Evolutionary conservation across 768 basidiomycete species (phyloP), one percentile per base, ranked within the genome.

Genomic region (Lactarius quietus): DNA sequence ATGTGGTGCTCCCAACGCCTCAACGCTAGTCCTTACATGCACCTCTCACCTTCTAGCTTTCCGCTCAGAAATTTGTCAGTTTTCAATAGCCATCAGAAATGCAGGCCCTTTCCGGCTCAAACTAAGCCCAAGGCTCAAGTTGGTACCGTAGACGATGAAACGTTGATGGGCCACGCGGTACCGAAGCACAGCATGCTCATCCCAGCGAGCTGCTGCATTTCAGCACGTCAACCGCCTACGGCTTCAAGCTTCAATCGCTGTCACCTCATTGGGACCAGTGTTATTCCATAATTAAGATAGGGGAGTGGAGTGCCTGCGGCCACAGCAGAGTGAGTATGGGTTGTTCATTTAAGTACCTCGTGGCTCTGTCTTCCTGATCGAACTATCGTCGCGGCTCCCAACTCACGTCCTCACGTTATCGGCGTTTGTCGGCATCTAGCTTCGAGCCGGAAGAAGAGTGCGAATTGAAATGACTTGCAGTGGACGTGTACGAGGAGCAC

Each of bases 161-260:
- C 29, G 58, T 52, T 18, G 20, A n/a, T 39, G 5, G 20, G 26
- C 41, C 29, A 54, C 63, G 63, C 54, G 63, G 63, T 33, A 59
- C 52, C 20, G n/a, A 26, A 55, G 3, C 52, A 36, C 58, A 59
- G 59, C 9, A 31, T n/a, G 52, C 53, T 51, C 31, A 39, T 56
- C 59, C 35, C 23, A 61, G 54, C 53, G 28, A 61, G 35, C 35
- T 61, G 36, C 45, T 8, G 23, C 54, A 28, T 60, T 64, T n/a
- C 26, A 45, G 64, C 48, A 38, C 26, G 48, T 14, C 48, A 51
- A 51, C 6, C 20, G 35, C 36, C 43, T 15, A 58, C 38, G 48
- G 45, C 45, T 48, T 26, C 45, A 12, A 23, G n/a, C n/a, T 48
- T 23, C 45, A 18, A 14, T 23, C 23, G 48, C 23, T 8, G 33